Evolutionary conservation across 768 basidiomycete genomes (phyloP).

Genomic region (Russula virescens): DNA sequence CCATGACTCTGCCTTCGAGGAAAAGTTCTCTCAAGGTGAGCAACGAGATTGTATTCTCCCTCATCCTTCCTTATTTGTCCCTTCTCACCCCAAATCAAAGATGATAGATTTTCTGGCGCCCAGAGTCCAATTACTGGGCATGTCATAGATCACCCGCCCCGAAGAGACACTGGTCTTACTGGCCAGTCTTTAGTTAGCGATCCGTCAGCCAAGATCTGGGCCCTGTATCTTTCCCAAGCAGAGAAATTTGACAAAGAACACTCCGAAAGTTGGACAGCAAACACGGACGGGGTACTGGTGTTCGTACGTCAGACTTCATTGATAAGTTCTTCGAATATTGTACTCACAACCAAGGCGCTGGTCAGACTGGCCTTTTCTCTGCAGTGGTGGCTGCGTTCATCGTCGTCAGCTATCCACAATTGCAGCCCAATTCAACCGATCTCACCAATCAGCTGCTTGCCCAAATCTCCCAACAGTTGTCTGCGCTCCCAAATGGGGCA

Average conservation of each 20-base stretch:
- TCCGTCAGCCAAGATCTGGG: conserved; percentile 18
- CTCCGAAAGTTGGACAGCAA: conserved; percentile 21
- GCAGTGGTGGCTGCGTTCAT: conserved; percentile 25
- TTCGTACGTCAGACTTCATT: conserved; percentile 10
- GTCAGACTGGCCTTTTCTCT: conserved; percentile 28
- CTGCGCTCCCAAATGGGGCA: not conserved
- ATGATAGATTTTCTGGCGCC: not conserved
- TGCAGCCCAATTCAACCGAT: conserved; percentile 18
- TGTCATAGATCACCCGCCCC: not conserved
- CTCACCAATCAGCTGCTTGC: conserved; percentile 12
- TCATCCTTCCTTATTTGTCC: not conserved
- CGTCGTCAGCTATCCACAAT: conserved; percentile 21
- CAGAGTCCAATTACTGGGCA: not conserved
- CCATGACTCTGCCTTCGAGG: not conserved
- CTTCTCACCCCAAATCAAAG: not conserved
- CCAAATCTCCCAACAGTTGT: conserved; percentile 20
- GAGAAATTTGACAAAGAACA: conserved; percentile 19
- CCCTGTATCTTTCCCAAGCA: conserved; percentile 14
- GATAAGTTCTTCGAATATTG: too few species aligned
- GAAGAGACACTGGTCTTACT: not conserved
- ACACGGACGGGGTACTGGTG: conserved; percentile 20
- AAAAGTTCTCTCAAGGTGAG: conserved; percentile 2
- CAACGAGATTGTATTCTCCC: not conserved
- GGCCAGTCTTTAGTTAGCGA: not conserved
- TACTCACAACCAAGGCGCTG: not conserved